Evolutionary conservation across 2,329 filamentous ascomycete species (phyloP), one percentile per base, ranked within the genome.

Genomic region (Cladosporium sp.): DNA sequence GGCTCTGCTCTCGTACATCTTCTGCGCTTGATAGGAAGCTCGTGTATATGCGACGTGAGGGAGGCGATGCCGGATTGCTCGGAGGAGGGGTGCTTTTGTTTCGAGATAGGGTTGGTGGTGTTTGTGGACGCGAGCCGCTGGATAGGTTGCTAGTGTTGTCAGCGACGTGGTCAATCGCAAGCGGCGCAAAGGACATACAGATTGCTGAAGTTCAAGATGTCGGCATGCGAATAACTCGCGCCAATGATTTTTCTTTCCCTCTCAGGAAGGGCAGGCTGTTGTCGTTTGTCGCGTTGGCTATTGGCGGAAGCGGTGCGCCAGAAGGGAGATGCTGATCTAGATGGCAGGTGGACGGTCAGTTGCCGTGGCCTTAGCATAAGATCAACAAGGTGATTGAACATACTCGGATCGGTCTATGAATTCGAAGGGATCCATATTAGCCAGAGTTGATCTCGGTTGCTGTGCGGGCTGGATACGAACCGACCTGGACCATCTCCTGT

Each of bases 401-500:
- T 56, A 69, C 65, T 68, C 62, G 36, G 61, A 62, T 55, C 66
- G 61, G 59, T 68, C 66, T 69, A 61, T 58, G 45, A 58, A 62
- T 9, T 60, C 58, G 60, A 58, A 62, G 29, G 61, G 56, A 53
- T 60, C 61, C 60, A 64, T 64, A 64, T 73, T 69, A 73, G 70
- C 68, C 66, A 56, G 54, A 43, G 22, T 51, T 53, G 41, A 44
- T 54, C 51, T 55, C 52, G 52, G 51, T 52, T 52, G 45, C 54
- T 56, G 50, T 58, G 56, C 48, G 41, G 45, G 58, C 60, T 58
- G 61, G 62, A 58, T 68, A 86, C 84, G 80, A 85, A 97, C 93
- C 92, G 78, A 99, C 91, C 86, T 99, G 92, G 62, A 96, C 89
- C 93, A 99, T 99, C 80, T 99, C 93, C 89, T 97, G 77, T 42